These are phyloP conservation scores for Chenopodium formosanum DNA, from an alignment of 148 eudicot genomes.

Conservation along the genomic window DNA sequence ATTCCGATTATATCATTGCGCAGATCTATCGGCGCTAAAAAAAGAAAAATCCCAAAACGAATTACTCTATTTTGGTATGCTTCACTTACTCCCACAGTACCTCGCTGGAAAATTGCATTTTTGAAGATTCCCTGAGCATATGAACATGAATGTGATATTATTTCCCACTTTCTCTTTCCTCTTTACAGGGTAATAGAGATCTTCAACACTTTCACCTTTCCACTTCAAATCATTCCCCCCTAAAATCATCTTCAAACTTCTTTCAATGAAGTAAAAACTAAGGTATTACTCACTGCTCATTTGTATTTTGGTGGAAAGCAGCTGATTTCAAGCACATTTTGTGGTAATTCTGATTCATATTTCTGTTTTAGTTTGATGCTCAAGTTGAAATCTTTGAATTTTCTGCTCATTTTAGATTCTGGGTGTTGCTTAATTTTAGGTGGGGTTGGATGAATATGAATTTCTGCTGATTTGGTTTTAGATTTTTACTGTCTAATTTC, in stretches of 20 bases:
- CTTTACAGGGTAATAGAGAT: conserved; percentile 6
- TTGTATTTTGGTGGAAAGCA: conserved; percentile 4
- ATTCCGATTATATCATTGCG: too few species aligned
- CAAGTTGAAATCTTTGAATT: conserved; percentile 13
- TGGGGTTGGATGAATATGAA: neutral
- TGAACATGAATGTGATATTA: conserved; percentile 11
- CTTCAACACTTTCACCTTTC: conserved; percentile 9
- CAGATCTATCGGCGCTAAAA: too few species aligned
- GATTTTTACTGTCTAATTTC: neutral
- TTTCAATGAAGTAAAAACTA: neutral
- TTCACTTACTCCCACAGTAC: too few species aligned
- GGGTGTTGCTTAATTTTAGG: conserved; percentile 25
- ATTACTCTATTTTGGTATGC: too few species aligned
- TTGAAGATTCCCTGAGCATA: neutral
- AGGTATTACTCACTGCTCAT: neutral
- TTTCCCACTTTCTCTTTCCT: conserved; percentile 16
- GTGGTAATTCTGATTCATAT: conserved; percentile 18
- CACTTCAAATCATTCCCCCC: neutral
- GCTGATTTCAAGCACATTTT: conserved; percentile 16
- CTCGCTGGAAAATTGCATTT: neutral
- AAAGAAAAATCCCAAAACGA: too few species aligned
- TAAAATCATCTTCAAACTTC: neutral
- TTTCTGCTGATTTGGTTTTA: neutral
- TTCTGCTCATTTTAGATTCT: conserved; percentile 20
- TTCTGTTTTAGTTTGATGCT: neutral